Percentiles rank a stretch among this genome's conserved stretches.
Conservation (phyloP, 2,329 filamentous ascomycete species). For the Helotiales sp. region DNA sequence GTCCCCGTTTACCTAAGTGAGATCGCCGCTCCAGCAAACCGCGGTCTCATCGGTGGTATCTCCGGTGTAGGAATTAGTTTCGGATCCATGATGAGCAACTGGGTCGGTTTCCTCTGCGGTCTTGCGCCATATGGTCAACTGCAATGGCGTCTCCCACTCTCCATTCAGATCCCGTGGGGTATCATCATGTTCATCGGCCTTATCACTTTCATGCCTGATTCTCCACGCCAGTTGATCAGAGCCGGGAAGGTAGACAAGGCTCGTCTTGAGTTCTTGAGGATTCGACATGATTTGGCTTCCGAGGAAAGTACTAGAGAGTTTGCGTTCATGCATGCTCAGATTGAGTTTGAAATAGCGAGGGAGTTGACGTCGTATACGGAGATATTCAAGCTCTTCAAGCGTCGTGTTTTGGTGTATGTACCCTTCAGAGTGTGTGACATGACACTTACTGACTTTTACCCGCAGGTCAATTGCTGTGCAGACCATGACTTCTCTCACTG, state of each 20-base stretch:
- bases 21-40: conserved; percentile 34
- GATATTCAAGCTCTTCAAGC: conserved; percentile 57
- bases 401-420: conserved; percentile 56
- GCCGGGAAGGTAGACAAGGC: conserved; percentile 55
- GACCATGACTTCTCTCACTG: conserved; percentile 61
- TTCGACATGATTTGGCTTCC: conserved; percentile 45
- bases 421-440: neutral
- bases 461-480: conserved; percentile 49
- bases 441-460: neutral
- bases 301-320: conserved; percentile 57
- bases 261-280: conserved; percentile 52
- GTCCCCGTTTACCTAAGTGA: conserved; percentile 42
- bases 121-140: conserved; percentile 57
- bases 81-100: conserved; percentile 61
- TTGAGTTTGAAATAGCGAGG: conserved; percentile 61
- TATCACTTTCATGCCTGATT: conserved; percentile 60
- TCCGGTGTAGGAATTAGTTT: conserved; percentile 60
- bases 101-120: conserved; percentile 60
- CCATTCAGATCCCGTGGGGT: conserved; percentile 60
- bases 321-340: conserved; percentile 56
- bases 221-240: conserved; percentile 58
- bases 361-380: conserved; percentile 58
- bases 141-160: conserved; percentile 61
- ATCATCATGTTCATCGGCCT: conserved; percentile 58
- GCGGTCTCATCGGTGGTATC: conserved; percentile 40